Evolutionary conservation across 768 basidiomycete species (phyloP).

Genomic region (Auriscalpium vulgare): DNA sequence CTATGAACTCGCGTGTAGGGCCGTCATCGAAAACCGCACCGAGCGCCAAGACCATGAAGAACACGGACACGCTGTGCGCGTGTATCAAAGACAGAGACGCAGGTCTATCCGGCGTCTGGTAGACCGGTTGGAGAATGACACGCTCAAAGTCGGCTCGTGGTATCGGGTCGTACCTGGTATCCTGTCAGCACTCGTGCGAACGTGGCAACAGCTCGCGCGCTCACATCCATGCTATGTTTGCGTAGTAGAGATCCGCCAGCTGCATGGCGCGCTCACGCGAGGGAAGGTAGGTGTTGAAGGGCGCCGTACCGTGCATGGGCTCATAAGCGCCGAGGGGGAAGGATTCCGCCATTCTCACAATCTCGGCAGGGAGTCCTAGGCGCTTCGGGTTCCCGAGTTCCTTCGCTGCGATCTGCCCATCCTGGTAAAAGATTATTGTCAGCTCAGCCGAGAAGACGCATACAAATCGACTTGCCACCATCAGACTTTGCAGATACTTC

Average conservation of each 20-base stretch:
- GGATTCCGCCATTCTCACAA: constrained; percentile 36
- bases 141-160: constrained; percentile 33
- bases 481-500: constrained; percentile 18
- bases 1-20: constrained; percentile 14
- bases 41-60: constrained; percentile 43
- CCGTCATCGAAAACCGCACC: constrained; percentile 38
- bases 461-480: constrained; percentile 1
- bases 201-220: constrained; percentile 14
- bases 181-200: not conserved
- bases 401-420: no score
- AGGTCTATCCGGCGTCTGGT: constrained; percentile 24
- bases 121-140: constrained; percentile 35
- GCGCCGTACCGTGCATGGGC: constrained; percentile 26
- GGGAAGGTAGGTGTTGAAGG: constrained; percentile 2
- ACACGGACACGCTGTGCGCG: constrained; percentile 41
- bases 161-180: constrained; percentile 39
- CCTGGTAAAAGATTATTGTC: not conserved
- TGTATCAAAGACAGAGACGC: constrained; percentile 29
- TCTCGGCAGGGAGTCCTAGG: constrained; percentile 34
- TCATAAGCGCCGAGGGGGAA: constrained; percentile 43
- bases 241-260: constrained; percentile 35
- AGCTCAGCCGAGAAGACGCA: not conserved
- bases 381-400: constrained; percentile 13
- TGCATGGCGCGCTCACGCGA: constrained; percentile 27
- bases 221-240: constrained; percentile 40